A percentile compares a stretch with the other conserved stretches of the same genome.
phyloP scores from a whole-genome alignment of 2,329 filamentous ascomycete genomes.

The Sporothrix pallida region DNA sequence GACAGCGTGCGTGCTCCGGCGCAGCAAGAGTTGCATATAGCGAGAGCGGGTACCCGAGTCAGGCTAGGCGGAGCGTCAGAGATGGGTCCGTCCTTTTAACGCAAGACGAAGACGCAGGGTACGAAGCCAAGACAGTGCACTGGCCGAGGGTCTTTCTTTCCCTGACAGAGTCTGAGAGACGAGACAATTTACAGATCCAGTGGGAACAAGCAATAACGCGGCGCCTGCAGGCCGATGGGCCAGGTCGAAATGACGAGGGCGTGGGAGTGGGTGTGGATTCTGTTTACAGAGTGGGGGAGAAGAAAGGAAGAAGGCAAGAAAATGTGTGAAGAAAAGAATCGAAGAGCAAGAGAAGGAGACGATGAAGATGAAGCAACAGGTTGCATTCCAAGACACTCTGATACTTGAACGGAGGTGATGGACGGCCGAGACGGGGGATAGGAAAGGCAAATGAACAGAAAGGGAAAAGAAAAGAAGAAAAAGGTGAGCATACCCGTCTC shows the following conservation, averaged over 20 bases:
- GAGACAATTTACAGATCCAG: conserved; percentile 8
- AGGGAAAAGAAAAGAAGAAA: neutral
- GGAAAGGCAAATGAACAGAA: neutral
- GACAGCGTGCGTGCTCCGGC: conserved; percentile 35
- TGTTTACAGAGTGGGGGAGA: conserved; percentile 4
- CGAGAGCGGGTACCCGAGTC: neutral
- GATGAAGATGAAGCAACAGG: neutral
- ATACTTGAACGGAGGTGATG: neutral
- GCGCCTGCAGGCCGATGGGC: conserved; percentile 5
- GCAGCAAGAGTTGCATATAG: conserved; percentile 29
- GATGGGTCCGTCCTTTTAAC: conserved; percentile 28
- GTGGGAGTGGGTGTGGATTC: conserved; percentile 25
- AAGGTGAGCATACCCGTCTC: neutral
- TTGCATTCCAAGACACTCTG: conserved; percentile 3
- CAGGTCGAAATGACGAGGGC: conserved; percentile 28
- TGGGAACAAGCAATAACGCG: conserved; percentile 9
- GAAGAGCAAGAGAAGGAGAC: neutral
- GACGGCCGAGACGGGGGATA: neutral
- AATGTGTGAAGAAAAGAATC: neutral
- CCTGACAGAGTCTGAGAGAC: neutral
- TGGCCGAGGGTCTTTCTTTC: no score
- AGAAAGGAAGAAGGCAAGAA: neutral
- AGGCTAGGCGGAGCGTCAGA: conserved; percentile 26
- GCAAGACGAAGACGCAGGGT: neutral
- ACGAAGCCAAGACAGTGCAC: neutral